Percentiles rank a stretch among this genome's conserved stretches.
Conservation (phyloP, 257 asterid genomes). For the Jacaranda mimosifolia region DNA sequence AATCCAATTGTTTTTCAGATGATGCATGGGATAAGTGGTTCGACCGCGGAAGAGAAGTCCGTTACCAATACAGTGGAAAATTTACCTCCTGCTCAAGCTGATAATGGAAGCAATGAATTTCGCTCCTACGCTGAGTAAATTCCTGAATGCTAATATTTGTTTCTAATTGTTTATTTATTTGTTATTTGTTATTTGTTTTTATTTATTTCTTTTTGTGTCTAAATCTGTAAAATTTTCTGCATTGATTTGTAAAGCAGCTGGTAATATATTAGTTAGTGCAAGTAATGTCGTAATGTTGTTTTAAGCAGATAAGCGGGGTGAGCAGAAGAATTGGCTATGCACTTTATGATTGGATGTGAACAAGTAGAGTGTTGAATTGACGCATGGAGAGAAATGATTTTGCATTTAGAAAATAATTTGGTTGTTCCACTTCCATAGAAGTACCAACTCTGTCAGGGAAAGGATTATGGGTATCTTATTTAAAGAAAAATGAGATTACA, state of each 20-base stretch:
- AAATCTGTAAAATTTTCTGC: background rate
- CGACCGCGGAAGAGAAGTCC: conserved; percentile 33
- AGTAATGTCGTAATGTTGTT: background rate
- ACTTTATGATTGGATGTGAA: conserved; percentile 16
- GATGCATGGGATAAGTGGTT: conserved; percentile 54
- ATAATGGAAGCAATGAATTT: conserved; percentile 38
- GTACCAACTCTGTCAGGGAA: background rate
- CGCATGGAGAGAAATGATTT: background rate
- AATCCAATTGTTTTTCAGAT: conserved; percentile 44
- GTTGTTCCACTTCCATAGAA: background rate
- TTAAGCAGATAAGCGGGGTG: conserved; percentile 5
- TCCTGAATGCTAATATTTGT: background rate
- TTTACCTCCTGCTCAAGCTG: conserved; percentile 33
- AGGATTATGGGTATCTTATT: background rate
- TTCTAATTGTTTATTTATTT: background rate
- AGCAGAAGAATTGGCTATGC: conserved; percentile 15
- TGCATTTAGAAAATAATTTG: background rate
- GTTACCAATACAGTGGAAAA: conserved; percentile 31
- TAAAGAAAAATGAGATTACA: background rate
- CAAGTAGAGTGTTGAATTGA: background rate
- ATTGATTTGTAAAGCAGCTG: background rate
- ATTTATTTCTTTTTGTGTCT: no score
- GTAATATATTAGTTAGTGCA: background rate
- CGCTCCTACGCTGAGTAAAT: conserved; percentile 37
- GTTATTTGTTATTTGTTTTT: background rate